phyloP scores from a whole-genome alignment of 768 basidiomycete genomes.

The Psilocybe azurescens region DNA sequence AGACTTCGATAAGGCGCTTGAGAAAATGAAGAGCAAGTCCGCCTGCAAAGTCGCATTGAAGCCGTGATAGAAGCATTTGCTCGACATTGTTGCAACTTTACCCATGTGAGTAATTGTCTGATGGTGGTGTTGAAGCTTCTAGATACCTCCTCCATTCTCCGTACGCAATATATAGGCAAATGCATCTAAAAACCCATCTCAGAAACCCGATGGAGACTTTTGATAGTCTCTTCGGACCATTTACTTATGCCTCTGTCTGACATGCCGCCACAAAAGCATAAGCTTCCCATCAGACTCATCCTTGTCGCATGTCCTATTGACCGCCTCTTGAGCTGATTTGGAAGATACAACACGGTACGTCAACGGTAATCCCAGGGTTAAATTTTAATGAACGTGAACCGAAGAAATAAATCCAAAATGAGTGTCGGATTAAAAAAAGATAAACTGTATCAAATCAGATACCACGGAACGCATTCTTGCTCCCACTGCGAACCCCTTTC shows the following conservation, averaged over 20 bases:
- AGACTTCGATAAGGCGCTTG: constrained; percentile 72
- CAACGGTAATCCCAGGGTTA: not conserved
- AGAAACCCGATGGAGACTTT: constrained; percentile 4
- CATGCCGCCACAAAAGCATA: constrained; percentile 8
- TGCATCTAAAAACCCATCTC: not conserved
- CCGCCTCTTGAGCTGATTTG: not conserved
- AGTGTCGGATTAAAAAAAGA: not conserved
- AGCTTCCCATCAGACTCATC: not conserved
- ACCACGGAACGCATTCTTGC: constrained; percentile 79
- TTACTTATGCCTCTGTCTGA: not conserved
- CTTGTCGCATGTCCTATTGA: not conserved
- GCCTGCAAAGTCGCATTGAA: constrained; percentile 67
- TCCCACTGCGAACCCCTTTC: constrained; percentile 85
- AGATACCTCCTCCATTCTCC: not conserved
- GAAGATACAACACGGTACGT: not conserved
- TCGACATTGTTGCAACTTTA: not conserved
- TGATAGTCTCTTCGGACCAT: constrained; percentile 10
- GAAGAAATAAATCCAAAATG: not conserved
- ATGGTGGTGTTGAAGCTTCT: not conserved
- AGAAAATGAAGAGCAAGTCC: constrained; percentile 72
- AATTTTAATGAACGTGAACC: not conserved
- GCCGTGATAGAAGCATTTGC: constrained; percentile 38
- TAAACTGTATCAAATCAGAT: constrained; percentile 22
- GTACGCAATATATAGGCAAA: not conserved
- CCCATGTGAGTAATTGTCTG: not conserved